Conservation (phyloP, 768 basidiomycete genomes). For the Termitomyces sp. region DNA sequence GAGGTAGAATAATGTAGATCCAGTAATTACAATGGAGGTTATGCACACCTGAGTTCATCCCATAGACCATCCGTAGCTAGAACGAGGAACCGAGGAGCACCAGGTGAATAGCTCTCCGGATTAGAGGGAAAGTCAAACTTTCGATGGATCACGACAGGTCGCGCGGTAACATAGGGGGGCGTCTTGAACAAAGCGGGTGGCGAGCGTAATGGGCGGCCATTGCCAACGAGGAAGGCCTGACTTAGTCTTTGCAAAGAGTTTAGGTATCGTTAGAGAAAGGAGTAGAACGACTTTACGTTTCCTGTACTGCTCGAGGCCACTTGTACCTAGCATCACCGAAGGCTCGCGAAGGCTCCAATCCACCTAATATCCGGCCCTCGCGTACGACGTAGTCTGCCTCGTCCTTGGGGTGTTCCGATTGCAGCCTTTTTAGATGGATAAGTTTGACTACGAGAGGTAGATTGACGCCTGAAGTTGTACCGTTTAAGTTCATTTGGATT, state of each 20-base stretch:
- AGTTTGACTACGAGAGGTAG: background rate
- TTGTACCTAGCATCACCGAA: slow-evolving; percentile 92
- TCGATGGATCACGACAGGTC: slow-evolving; percentile 76
- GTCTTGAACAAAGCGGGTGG: slow-evolving; percentile 67
- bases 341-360: slow-evolving; percentile 80
- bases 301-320: slow-evolving; percentile 70
- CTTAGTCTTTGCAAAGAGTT: slow-evolving; percentile 32
- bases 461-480: slow-evolving; percentile 32
- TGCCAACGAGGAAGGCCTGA: slow-evolving; percentile 63
- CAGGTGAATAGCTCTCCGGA: slow-evolving; percentile 13
- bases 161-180: slow-evolving; percentile 88
- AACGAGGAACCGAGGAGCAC: slow-evolving; percentile 67
- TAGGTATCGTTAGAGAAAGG: background rate
- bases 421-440: slow-evolving; percentile 44
- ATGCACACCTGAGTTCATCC: slow-evolving; percentile 50
- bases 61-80: slow-evolving; percentile 87
- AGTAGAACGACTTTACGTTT: slow-evolving; percentile 42
- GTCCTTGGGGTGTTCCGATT: slow-evolving; percentile 74
- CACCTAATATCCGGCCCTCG: slow-evolving; percentile 80
- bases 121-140: slow-evolving; percentile 51
- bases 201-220: slow-evolving; percentile 50
- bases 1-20: slow-evolving; percentile 4
- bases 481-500: slow-evolving; percentile 80
- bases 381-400: slow-evolving; percentile 71
- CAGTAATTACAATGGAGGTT: background rate